Evolutionary conservation across 2,329 filamentous ascomycete genomes (phyloP).

Genomic region (Xylariaceae sp.): DNA sequence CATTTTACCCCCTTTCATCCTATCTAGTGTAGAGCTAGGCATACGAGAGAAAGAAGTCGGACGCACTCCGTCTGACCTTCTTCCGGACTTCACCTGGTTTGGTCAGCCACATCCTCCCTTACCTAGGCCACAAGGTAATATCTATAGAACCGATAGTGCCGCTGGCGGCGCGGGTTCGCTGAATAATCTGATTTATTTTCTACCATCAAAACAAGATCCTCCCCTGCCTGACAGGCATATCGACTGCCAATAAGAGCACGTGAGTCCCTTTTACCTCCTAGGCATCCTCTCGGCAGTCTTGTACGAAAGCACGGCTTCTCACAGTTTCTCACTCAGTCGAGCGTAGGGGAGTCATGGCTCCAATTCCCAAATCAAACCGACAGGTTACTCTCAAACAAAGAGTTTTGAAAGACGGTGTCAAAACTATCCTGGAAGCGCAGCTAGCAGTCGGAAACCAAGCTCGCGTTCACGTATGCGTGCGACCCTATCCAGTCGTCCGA

Average conservation of each 20-base stretch:
- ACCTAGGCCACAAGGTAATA: too few relatives aligned
- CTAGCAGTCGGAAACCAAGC: constrained; percentile 6
- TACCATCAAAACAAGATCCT: too few relatives aligned
- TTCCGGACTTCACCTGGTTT: too few relatives aligned
- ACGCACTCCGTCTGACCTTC: too few relatives aligned
- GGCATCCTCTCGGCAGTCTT: background rate
- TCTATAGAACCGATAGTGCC: too few relatives aligned
- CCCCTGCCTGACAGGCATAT: too few relatives aligned
- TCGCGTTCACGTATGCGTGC: background rate
- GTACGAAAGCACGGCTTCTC: background rate
- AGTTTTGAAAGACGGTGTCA: background rate
- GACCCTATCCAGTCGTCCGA: background rate
- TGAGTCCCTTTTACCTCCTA: background rate
- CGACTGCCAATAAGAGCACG: background rate
- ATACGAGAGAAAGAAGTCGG: too few relatives aligned
- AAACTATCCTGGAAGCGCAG: background rate
- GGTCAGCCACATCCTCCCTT: too few relatives aligned
- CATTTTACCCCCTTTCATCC: too few relatives aligned
- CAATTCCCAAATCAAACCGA: background rate
- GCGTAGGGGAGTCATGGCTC: constrained; percentile 7
- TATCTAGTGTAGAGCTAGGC: too few relatives aligned
- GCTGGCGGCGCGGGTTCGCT: too few relatives aligned
- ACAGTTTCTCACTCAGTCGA: background rate
- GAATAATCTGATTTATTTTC: too few relatives aligned
- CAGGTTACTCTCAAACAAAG: background rate